Base-by-base conservation (phyloP, 2,329 filamentous ascomycete genomes). In the Talaromyces sp. region DNA sequence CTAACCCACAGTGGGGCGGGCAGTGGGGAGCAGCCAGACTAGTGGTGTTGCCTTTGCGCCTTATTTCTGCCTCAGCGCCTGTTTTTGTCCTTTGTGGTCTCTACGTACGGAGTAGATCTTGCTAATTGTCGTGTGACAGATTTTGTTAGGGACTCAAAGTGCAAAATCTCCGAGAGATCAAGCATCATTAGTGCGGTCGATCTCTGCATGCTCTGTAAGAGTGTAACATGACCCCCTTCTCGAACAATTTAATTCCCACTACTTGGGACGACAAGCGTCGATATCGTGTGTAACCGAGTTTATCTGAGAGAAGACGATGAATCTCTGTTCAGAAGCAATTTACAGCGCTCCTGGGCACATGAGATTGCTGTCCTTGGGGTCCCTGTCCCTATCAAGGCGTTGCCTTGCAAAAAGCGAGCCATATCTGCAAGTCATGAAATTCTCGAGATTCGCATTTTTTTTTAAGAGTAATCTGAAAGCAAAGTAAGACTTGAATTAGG, bases 191-290 rank as follows among this genome's bases (percentile, higher is more conserved):
- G 33, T 37, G 33, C 11, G 10, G 52, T 56, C 52, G 33, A 56
- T 56, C 52, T 39, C 31, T 56, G 52, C 52, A 56, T 39, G 52
- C 52, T 19, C 14, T 43, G 39, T 27, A 39, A 45, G 57, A 60
- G 19, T 60, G 57, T 60, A 47, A 33, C n/a, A 41, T 41, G 37
- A 14, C 37, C 16, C 24, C 27, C 33, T 22, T 57, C 37, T 57
- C 24, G 45, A 56, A 35, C 22, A 27, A 27, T 48, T 1, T 9
- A 22, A 50, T 27, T 54, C 50, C 37, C 27, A 13, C 31, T 13
- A 35, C 3, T 19, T 52, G 48, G 8, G 24, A 52, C 27, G 8
- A 11, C 27, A 33, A 52, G 35, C 45, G 13, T 48, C 19, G 19
- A 24, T 8, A 6, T 33, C 7, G 10, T 37, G 50, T 56, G 48